Evolutionary conservation across 2,329 filamentous ascomycete species (phyloP).

Genomic region (Xylariomycetidae sp.): DNA sequence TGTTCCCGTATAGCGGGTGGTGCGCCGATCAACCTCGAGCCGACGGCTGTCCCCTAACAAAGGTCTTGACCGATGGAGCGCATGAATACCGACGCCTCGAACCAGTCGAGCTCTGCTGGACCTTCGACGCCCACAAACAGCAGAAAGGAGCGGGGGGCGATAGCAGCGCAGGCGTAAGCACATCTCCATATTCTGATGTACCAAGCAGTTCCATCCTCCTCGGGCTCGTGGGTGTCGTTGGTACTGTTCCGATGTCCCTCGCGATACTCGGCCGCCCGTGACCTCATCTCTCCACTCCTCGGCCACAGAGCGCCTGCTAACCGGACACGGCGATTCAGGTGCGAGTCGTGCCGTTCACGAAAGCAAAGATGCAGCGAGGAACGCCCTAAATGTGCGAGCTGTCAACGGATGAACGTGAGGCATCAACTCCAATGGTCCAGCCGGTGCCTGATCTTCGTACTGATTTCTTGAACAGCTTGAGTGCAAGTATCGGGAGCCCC

Average conservation of each 20-base stretch:
- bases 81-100: conserved; percentile 20
- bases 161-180: conserved; percentile 31
- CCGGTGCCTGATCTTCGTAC: conserved; percentile 9
- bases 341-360: conserved; percentile 52
- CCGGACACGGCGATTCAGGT: conserved; percentile 22
- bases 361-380: conserved; percentile 62
- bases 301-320: no score
- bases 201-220: no score
- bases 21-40: conserved; percentile 14
- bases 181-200: no score
- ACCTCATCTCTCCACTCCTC: no score
- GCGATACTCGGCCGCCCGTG: no score
- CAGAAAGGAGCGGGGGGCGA: conserved; percentile 33
- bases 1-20: conserved; percentile 14
- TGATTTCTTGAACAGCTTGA: conserved; percentile 38
- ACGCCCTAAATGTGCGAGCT: conserved; percentile 55
- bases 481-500: conserved; percentile 54
- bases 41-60: conserved; percentile 5
- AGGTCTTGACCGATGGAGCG: conserved; percentile 9
- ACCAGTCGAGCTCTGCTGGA: conserved; percentile 27
- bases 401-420: conserved; percentile 22
- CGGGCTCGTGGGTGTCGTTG: no score
- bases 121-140: conserved; percentile 25
- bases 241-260: no score
- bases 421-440: not conserved